Base-by-base conservation (phyloP, 768 basidiomycete species). In the Lactarius sanguifluus region DNA sequence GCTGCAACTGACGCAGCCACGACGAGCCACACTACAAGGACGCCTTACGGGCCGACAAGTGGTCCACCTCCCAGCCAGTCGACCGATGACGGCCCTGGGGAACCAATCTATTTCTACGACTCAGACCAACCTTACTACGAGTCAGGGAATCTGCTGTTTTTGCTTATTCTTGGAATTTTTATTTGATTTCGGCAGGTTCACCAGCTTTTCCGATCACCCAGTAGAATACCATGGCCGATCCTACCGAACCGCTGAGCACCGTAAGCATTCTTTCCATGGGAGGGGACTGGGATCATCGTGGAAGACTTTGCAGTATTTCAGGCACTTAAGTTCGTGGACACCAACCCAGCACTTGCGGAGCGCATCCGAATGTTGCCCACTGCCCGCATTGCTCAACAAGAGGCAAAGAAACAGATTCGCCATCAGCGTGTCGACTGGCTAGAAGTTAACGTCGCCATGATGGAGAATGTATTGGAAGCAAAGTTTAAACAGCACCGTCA, bases 401-500 rank as follows among this genome's bases (percentile, higher is more conserved):
- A 70, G 62, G 69, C 69, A 40, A 61, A 23, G 38, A 57, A 57
- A 15, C 41, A 56, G 16, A 16, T 38, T 3, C 41, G 45, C 28
- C 41, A 54, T 41, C 69, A 64, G 30, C 69, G 67, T 38, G 0
- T 34, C 9, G 67, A 70, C 63, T 70, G 69, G 69, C 38, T 68
- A n/a, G 32, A 59, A 0, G 60, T 64, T 18, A 70, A 69, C 23
- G 47, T 70, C 47, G 54, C 50, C 18, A 9, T 68, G 16, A 80
- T 81, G 79, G 80, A 81, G 60, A 59, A 75, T 64, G 77, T 80
- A 56, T 71, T 82, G 16, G 74, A 71, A 67, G 69, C 71, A 57
- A 81, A 81, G 70, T 81, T 82, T 70, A 75, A 73, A 55, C 81
- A 81, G 71, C 78, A 82, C 61, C 71, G 69, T 4, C 70, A 75